Conservation (phyloP, 257 asterid species). For the Primulina huaijiensis region DNA sequence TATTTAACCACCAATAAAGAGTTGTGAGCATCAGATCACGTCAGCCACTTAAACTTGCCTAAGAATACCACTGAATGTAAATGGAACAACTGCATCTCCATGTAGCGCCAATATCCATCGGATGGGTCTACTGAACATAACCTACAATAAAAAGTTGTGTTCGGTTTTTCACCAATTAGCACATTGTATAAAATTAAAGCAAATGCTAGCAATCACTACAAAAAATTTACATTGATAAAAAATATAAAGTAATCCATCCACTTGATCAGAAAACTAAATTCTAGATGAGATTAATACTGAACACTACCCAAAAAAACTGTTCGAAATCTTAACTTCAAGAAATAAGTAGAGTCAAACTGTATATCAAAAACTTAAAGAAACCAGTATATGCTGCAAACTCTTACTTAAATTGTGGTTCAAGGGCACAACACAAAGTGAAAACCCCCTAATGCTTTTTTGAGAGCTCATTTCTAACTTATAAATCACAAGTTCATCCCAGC, state of each 20-base stretch:
- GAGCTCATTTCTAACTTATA: slow-evolving; percentile 2
- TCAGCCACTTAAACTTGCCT: slow-evolving; percentile 46
- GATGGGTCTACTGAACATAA: slow-evolving; percentile 89
- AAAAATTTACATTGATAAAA: neutral
- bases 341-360: neutral
- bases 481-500: slow-evolving; percentile 4
- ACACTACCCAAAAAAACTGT: no score
- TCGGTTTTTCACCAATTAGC: slow-evolving; percentile 16
- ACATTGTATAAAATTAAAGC: slow-evolving; percentile 10
- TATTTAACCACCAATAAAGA: slow-evolving; percentile 7
- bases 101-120: slow-evolving; percentile 95
- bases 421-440: slow-evolving; percentile 5
- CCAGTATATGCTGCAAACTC: neutral
- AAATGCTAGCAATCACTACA: slow-evolving; percentile 9
- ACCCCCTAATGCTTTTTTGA: neutral
- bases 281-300: no score
- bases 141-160: slow-evolving; percentile 36
- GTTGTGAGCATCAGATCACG: slow-evolving; percentile 10
- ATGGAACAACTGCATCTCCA: slow-evolving; percentile 78
- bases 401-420: neutral
- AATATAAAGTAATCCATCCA: slow-evolving; percentile 11
- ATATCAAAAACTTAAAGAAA: slow-evolving; percentile 1
- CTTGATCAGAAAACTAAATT: neutral
- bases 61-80: slow-evolving; percentile 68
- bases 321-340: neutral